These are phyloP conservation scores for Theobroma cacao DNA, from an alignment of 345 rosid species.

Conservation along the genomic window DNA sequence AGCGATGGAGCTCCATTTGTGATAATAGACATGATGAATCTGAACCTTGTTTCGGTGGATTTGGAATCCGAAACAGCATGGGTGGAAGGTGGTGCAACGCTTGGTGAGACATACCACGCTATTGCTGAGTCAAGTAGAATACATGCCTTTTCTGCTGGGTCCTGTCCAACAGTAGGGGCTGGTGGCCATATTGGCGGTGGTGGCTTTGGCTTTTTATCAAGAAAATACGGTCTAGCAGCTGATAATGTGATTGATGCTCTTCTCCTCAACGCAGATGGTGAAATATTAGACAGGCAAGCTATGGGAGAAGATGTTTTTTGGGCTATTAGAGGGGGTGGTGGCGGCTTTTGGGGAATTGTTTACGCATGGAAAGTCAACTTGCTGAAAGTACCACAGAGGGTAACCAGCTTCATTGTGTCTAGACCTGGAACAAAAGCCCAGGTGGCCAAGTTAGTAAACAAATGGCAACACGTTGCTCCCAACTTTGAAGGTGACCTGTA, in stretches of 20 bases:
- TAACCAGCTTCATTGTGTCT: conserved; percentile 37
- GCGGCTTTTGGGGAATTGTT: conserved; percentile 51
- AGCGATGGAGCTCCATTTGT: conserved; percentile 36
- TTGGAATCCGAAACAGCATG: conserved; percentile 34
- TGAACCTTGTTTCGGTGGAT: conserved; percentile 35
- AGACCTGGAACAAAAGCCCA: conserved; percentile 24
- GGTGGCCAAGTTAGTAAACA: conserved; percentile 27
- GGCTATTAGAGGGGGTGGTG: conserved; percentile 65
- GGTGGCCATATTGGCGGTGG: conserved; percentile 55
- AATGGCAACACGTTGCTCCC: conserved; percentile 50
- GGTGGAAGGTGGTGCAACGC: conserved; percentile 57
- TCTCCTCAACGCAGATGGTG: conserved; percentile 37
- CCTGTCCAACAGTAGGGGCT: conserved; percentile 50
- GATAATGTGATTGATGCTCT: conserved; percentile 56
- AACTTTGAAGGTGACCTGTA: conserved; percentile 34
- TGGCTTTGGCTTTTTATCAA: conserved; percentile 44
- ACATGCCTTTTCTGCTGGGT: conserved; percentile 53
- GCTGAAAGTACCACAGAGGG: conserved; percentile 33
- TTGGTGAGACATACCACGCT: conserved; percentile 45
- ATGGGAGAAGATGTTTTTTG: conserved; percentile 71
- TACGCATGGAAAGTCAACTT: conserved; percentile 51
- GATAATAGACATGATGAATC: conserved; percentile 47
- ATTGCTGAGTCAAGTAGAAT: conserved; percentile 35
- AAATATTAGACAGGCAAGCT: conserved; percentile 28
- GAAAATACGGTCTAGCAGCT: conserved; percentile 52